Base-by-base conservation (phyloP, 495 filamentous ascomycete genomes). In the Hypomontagnella monticulosa region DNA sequence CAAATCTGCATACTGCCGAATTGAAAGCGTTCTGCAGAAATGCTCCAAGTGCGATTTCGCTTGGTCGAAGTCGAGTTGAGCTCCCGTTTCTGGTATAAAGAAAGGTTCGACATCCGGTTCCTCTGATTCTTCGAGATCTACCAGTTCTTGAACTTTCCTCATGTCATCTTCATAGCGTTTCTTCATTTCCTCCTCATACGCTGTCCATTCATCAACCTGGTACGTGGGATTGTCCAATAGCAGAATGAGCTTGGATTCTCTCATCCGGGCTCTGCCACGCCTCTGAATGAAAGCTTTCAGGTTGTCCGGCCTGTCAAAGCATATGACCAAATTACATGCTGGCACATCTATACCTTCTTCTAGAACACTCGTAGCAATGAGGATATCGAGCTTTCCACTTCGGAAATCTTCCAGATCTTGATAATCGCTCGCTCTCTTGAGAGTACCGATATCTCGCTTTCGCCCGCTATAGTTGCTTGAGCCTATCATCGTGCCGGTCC, bases 301-400 rank as follows among this genome's bases (percentile, higher is more conserved):
- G 54, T 89, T 94, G 4, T 79, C 73, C 3, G 92, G 92, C 37
- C 82, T 77, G 60, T 96, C 86, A 69, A 91, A 96, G 70, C 92
- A 95, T n/a, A 97, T 81, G 10, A 97, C 92, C 32, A 92, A 70
- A 67, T 94, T 91, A 73, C 94, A 97, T 5, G 88, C 87, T 7
- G 89, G 88, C 2, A 97, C 83, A 73, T 97, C 94, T 37, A 99
- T 91, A 0, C 94, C 95, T 76, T 99, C 95, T 75, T 98, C 94
- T 0, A 96, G 78, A 0, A 93, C 93, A 67, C 85, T 90, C 0
- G 94, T 97, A 0, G 92, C 85, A 5, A 99, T 77, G 8, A 99
- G 80, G 1, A 99, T 79, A 66, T 97, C 95, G 30, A 85, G 86
- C 3, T 76, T 78, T 7, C 93, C 92, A 2, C 71, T 67, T 14